Percentiles rank a stretch among this genome's conserved stretches.
Evolutionary conservation across 805 yeast genomes (phyloP).

Genomic region (Ogataea methanolica): DNA sequence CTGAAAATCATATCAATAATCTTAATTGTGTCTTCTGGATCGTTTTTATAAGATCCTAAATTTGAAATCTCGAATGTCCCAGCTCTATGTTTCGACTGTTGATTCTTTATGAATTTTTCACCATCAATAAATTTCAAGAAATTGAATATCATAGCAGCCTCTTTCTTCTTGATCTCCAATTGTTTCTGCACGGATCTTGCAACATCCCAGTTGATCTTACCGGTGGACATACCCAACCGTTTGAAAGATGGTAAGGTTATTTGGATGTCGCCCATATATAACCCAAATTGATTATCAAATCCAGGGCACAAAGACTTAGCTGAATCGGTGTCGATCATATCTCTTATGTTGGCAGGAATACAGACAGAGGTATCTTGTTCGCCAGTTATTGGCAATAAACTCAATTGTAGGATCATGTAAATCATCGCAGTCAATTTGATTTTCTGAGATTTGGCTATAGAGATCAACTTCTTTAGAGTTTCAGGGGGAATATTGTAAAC

Average conservation of each 20-base stretch:
- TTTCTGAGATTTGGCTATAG: conserved; percentile 6
- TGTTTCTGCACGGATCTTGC: conserved; percentile 9
- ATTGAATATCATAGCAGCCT: conserved; percentile 6
- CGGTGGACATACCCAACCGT: background rate
- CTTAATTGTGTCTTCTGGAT: conserved; percentile 1
- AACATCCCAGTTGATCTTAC: conserved; percentile 12
- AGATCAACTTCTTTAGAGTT: conserved; percentile 4
- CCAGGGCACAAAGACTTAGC: background rate
- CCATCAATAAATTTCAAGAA: conserved; percentile 5
- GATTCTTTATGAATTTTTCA: conserved; percentile 1
- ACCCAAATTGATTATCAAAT: conserved; percentile 11
- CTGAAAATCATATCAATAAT: conserved; percentile 14
- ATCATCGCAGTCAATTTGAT: conserved; percentile 18
- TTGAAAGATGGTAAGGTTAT: conserved; percentile 13
- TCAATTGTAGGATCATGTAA: conserved; percentile 5
- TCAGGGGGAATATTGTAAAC: conserved; percentile 6
- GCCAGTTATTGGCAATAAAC: conserved; percentile 8
- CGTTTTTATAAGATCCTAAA: conserved; percentile 10
- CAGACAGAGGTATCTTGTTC: conserved; percentile 8
- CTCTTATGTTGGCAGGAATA: conserved; percentile 21
- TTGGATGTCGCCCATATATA: conserved; percentile 12
- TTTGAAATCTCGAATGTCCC: conserved; percentile 19
- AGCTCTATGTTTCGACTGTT: conserved; percentile 1
- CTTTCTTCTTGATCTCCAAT: background rate
- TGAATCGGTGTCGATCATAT: background rate